A percentile compares a stretch with the other conserved stretches of the same genome.
These are phyloP conservation scores for Vitellaria paradoxa DNA, from an alignment of 179 eudicot species.

Conservation along the genomic window DNA sequence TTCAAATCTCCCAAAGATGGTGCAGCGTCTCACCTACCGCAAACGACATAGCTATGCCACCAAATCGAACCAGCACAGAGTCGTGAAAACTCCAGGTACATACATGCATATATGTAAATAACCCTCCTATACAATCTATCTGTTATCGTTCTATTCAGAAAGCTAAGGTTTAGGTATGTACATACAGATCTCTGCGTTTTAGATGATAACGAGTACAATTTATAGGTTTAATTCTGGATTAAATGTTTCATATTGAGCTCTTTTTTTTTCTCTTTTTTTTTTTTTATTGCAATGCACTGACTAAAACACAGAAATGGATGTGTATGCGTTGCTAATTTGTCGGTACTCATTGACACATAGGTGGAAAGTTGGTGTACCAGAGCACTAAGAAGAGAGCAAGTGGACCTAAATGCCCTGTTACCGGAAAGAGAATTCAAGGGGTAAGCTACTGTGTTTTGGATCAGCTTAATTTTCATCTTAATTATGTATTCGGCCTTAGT, in stretches of 20 bases:
- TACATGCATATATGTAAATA: background rate
- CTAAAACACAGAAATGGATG: too few relatives aligned
- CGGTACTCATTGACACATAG: constrained; percentile 23
- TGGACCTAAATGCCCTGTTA: constrained; percentile 78
- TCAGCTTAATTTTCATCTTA: background rate
- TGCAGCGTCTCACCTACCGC: constrained; percentile 74
- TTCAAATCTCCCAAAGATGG: constrained; percentile 42
- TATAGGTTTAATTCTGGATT: background rate
- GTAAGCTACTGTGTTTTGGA: constrained; percentile 24
- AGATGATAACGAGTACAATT: background rate
- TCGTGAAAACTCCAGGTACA: constrained; percentile 75
- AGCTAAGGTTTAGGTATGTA: background rate
- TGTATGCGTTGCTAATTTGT: background rate
- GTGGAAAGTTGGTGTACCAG: constrained; percentile 63
- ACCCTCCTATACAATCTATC: background rate
- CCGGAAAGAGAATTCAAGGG: constrained; percentile 85
- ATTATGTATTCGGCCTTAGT: background rate
- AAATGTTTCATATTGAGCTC: too few relatives aligned
- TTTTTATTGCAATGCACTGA: too few relatives aligned
- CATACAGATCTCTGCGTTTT: background rate
- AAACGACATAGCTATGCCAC: constrained; percentile 80
- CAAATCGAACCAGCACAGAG: constrained; percentile 72
- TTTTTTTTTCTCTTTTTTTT: too few relatives aligned
- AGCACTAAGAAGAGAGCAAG: constrained; percentile 79
- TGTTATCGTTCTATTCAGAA: background rate